These are phyloP conservation scores for Lachnellula arida DNA, from an alignment of 2,329 filamentous ascomycete genomes.

Conservation along the genomic window DNA sequence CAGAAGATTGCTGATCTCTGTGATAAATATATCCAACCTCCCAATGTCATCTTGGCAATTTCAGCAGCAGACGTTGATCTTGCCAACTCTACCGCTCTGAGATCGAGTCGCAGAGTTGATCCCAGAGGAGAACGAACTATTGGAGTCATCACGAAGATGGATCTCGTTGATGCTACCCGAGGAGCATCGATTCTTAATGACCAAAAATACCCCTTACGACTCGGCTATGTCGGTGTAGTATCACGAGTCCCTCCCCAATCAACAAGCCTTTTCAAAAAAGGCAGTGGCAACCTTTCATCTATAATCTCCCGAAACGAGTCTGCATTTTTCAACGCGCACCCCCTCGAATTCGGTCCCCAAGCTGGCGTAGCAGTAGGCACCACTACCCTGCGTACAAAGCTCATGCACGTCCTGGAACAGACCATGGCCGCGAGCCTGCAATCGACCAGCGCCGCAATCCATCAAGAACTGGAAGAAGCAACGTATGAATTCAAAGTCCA, in stretches of 20 bases:
- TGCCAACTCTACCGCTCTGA: constrained; percentile 88
- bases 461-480: constrained; percentile 91
- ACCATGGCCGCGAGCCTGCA: constrained; percentile 94
- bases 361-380: constrained; percentile 76
- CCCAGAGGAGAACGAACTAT: constrained; percentile 94
- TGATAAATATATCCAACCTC: constrained; percentile 95
- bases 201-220: constrained; percentile 86
- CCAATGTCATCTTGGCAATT: constrained; percentile 94
- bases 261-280: constrained; percentile 76
- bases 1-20: constrained; percentile 94
- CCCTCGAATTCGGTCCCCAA: constrained; percentile 70
- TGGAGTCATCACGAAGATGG: constrained; percentile 99
- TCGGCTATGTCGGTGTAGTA: constrained; percentile 95
- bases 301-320: constrained; percentile 86
- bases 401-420: constrained; percentile 95
- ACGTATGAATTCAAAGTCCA: constrained; percentile 99
- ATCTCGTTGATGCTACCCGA: constrained; percentile 79
- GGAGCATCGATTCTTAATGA: constrained; percentile 77
- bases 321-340: constrained; percentile 79
- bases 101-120: constrained; percentile 86
- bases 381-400: constrained; percentile 81
- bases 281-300: constrained; percentile 70
- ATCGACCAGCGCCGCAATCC: constrained; percentile 84
- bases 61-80: constrained; percentile 96
- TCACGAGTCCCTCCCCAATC: constrained; percentile 63